Evolutionary conservation across 768 basidiomycete species (phyloP).

Genomic region (Xanthoconium stramineum): DNA sequence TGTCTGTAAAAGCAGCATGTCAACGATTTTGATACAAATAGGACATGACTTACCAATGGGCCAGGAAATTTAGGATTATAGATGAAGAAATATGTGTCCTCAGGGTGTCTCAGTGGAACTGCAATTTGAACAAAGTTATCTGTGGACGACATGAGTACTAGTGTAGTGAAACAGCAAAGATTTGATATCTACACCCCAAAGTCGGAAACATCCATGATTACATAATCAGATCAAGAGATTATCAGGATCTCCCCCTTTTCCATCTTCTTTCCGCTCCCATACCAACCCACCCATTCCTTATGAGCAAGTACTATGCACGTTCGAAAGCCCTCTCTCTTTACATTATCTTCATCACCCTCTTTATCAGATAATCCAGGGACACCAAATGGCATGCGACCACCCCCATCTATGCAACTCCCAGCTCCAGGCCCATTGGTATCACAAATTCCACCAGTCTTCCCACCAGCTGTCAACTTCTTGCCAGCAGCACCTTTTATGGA

Average conservation of each 20-base stretch:
- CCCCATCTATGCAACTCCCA: background rate
- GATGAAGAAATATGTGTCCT: background rate
- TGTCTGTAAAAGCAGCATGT: background rate
- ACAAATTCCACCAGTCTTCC: background rate
- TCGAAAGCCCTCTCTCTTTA: background rate
- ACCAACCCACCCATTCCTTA: background rate
- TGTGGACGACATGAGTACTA: background rate
- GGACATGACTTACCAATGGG: background rate
- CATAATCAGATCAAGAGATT: background rate
- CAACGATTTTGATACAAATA: background rate
- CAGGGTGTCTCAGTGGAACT: background rate
- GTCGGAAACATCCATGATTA: background rate
- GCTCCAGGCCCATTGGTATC: background rate
- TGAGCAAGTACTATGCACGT: background rate
- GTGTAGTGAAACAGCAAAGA: background rate
- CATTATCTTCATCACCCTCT: background rate
- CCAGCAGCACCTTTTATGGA: background rate
- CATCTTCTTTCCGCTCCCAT: background rate
- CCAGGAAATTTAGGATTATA: background rate
- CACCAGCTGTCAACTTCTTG: background rate
- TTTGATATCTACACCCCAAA: background rate
- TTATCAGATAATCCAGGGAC: background rate
- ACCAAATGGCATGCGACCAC: background rate
- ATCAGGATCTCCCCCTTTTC: background rate
- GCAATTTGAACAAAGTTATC: background rate